phyloP scores from a whole-genome alignment of 768 basidiomycete species.

The Pleurotus platypus region DNA sequence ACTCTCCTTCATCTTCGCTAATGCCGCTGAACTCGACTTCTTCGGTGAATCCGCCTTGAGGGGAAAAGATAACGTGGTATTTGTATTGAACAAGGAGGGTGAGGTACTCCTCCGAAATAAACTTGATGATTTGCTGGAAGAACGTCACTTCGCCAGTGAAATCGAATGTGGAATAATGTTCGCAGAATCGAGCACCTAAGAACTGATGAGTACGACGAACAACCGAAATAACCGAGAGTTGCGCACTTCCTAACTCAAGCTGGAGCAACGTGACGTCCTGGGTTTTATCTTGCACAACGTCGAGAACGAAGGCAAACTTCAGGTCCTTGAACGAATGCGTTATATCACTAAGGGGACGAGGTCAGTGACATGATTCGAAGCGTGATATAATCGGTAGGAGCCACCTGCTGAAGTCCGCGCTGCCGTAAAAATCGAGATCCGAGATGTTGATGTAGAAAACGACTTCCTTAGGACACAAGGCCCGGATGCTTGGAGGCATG shows the following conservation, averaged over 20 bases:
- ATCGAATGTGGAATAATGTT: neutral
- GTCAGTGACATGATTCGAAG: neutral
- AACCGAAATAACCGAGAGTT: neutral
- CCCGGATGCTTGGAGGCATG: slow-evolving; percentile 13
- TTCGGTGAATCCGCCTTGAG: neutral
- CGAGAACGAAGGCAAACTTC: neutral
- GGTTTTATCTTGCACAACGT: neutral
- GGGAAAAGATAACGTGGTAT: slow-evolving; percentile 4
- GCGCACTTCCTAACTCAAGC: neutral
- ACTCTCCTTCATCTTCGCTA: slow-evolving; percentile 3
- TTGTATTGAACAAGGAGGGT: slow-evolving; percentile 1
- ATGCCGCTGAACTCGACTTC: slow-evolving; percentile 4
- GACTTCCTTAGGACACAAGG: slow-evolving; percentile 17
- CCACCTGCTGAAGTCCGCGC: slow-evolving; percentile 10
- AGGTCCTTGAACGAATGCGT: neutral
- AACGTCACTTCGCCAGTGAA: neutral
- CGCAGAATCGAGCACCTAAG: neutral
- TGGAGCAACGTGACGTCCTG: neutral
- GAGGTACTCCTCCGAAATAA: slow-evolving; percentile 3
- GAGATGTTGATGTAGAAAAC: slow-evolving; percentile 15
- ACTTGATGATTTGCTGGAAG: neutral
- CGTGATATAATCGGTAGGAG: neutral
- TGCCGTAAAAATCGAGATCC: slow-evolving; percentile 11
- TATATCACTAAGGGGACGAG: neutral
- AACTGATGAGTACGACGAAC: neutral